These are phyloP conservation scores for Saccharomycopsis microspora DNA, from an alignment of 805 yeast species.

Conservation along the genomic window DNA sequence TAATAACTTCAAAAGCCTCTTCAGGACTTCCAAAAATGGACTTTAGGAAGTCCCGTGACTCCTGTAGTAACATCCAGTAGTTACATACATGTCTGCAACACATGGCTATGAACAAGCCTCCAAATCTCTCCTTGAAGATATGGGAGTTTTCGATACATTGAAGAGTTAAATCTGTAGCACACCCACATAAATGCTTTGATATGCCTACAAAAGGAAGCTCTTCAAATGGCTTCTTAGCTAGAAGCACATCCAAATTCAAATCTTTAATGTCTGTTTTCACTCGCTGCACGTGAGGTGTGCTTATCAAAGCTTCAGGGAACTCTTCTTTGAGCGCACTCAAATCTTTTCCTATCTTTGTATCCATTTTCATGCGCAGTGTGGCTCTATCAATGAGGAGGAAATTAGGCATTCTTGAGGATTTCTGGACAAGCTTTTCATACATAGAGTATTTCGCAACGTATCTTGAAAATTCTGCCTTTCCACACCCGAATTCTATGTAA, in stretches of 20 bases:
- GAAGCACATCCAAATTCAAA: conserved; percentile 37
- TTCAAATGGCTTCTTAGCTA: conserved; percentile 17
- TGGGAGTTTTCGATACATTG: conserved; percentile 42
- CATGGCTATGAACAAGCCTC: conserved; percentile 75
- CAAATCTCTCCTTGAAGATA: conserved; percentile 19
- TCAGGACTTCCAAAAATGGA: conserved; percentile 18
- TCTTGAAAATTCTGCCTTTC: conserved; percentile 74
- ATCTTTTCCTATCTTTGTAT: conserved; percentile 53
- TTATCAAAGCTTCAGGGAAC: not conserved
- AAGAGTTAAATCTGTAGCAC: conserved; percentile 81
- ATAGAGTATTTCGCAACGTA: conserved; percentile 29
- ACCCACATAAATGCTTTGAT: conserved; percentile 89
- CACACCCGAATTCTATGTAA: conserved; percentile 82
- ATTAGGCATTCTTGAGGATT: not conserved
- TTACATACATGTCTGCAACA: conserved; percentile 85
- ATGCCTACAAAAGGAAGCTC: conserved; percentile 37
- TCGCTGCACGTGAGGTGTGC: conserved; percentile 31
- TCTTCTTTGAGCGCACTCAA: conserved; percentile 20
- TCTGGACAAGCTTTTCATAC: conserved; percentile 16
- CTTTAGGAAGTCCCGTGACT: conserved; percentile 31
- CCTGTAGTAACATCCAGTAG: conserved; percentile 40
- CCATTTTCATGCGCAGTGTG: conserved; percentile 68
- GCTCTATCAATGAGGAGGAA: conserved; percentile 69
- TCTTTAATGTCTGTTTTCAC: conserved; percentile 76
- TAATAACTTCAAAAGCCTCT: conserved; percentile 32